Evolutionary conservation across 23 red algal genomes (phyloP).

Genomic region (Chondrus crispus): DNA sequence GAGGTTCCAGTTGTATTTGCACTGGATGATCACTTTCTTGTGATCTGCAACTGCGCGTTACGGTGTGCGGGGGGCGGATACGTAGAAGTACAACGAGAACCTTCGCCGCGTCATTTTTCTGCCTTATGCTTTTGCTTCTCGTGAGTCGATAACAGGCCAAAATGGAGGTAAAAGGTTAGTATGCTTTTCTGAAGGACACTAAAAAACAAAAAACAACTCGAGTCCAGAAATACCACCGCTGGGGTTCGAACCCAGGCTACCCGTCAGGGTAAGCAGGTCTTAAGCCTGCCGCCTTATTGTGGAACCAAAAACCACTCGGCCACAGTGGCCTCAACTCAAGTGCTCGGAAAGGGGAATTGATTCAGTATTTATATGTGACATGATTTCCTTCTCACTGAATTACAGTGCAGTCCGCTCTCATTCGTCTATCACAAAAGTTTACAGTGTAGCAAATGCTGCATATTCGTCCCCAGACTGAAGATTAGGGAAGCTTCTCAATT

Average conservation of each 20-base stretch:
- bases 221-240: conserved; percentile 41
- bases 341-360: not conserved
- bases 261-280: conserved; percentile 74
- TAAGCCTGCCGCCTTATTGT: conserved; percentile 76
- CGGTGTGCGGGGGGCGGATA: no score
- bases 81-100: no score
- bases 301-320: conserved; percentile 44
- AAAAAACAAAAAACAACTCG: not conserved
- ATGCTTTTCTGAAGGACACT: not conserved
- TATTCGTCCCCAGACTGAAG: no score
- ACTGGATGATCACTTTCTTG: no score
- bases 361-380: not conserved
- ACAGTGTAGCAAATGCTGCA: no score
- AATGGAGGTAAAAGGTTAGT: not conserved
- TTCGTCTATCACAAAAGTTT: no score
- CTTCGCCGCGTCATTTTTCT: no score
- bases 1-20: no score
- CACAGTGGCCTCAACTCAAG: conserved; percentile 26
- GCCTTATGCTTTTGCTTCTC: no score
- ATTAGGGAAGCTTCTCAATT: no score
- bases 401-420: not conserved
- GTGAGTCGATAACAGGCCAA: no score
- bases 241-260: conserved; percentile 77
- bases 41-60: no score
- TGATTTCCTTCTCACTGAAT: not conserved